Conservation (phyloP, 129 eudicot species). For the Helichrysum umbraculigerum region DNA sequence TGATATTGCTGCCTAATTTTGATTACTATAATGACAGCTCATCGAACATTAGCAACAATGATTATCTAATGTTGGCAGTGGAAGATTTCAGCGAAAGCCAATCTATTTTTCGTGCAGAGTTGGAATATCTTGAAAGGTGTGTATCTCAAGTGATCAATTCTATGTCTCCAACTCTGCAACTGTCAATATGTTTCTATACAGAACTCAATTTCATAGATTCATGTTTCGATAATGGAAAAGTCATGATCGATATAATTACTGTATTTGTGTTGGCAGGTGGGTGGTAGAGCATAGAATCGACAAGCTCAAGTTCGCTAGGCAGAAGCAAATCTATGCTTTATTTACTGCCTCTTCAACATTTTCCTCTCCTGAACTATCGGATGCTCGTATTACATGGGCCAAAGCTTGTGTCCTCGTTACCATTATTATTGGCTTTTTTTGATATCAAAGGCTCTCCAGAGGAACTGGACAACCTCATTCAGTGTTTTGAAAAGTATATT, state of each 20-base stretch:
- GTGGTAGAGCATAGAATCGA: conserved; percentile 51
- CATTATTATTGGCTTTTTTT: conserved; percentile 73
- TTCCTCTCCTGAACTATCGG: conserved; percentile 56
- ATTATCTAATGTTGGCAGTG: conserved; percentile 58
- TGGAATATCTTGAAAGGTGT: conserved; percentile 72
- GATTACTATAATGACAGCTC: conserved; percentile 42
- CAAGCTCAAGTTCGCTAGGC: conserved; percentile 65
- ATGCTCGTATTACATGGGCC: conserved; percentile 82
- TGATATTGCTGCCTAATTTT: conserved; percentile 1
- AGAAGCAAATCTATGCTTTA: conserved; percentile 51
- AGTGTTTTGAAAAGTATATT: conserved; percentile 27
- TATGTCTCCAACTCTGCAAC: not conserved
- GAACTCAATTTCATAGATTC: conserved; percentile 32
- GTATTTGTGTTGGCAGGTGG: conserved; percentile 53
- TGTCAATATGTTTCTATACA: no score
- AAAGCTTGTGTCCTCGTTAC: conserved; percentile 56
- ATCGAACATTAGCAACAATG: conserved; percentile 50
- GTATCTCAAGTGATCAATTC: not conserved
- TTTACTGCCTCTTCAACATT: conserved; percentile 59
- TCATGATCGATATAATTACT: not conserved
- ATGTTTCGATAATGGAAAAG: no score
- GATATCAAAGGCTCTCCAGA: conserved; percentile 35
- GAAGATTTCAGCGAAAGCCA: conserved; percentile 74
- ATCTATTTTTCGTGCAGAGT: conserved; percentile 55
- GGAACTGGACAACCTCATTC: conserved; percentile 17